phyloP scores from a whole-genome alignment of 2,329 filamentous ascomycete genomes.

The Helotiales sp. region DNA sequence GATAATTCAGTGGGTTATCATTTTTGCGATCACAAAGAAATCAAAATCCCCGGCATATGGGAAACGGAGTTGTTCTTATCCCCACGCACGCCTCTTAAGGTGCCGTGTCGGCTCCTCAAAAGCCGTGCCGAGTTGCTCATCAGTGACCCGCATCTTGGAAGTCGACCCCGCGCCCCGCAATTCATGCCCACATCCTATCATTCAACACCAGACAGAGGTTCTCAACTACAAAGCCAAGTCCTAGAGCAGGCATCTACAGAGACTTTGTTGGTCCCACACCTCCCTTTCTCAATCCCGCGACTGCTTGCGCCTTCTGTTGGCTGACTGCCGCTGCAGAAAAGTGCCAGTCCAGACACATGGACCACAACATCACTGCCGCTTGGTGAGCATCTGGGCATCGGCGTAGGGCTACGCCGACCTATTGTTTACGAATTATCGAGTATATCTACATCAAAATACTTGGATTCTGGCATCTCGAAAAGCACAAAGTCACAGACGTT shows the following conservation, averaged over 20 bases:
- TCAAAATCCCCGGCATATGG: too few species aligned
- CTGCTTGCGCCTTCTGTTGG: background rate
- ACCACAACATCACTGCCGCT: background rate
- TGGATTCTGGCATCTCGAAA: background rate
- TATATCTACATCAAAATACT: background rate
- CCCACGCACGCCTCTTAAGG: background rate
- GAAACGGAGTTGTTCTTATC: slow-evolving; percentile 7
- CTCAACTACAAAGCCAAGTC: background rate
- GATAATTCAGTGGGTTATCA: too few species aligned
- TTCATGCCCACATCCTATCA: background rate
- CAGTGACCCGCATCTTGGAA: background rate
- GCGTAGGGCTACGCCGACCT: background rate
- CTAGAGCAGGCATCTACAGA: background rate
- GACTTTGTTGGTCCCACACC: background rate
- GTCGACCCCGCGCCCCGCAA: background rate
- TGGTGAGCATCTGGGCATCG: background rate
- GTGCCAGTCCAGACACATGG: background rate
- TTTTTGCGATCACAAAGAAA: background rate
- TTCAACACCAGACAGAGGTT: background rate
- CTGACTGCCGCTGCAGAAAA: background rate
- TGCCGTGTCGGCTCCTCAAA: background rate
- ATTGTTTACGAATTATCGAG: background rate
- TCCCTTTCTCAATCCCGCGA: background rate
- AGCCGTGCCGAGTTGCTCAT: slow-evolving; percentile 5
- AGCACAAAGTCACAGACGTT: background rate